Base-by-base conservation (phyloP, 148 eudicot genomes). In the Arctostaphylos glauca region DNA sequence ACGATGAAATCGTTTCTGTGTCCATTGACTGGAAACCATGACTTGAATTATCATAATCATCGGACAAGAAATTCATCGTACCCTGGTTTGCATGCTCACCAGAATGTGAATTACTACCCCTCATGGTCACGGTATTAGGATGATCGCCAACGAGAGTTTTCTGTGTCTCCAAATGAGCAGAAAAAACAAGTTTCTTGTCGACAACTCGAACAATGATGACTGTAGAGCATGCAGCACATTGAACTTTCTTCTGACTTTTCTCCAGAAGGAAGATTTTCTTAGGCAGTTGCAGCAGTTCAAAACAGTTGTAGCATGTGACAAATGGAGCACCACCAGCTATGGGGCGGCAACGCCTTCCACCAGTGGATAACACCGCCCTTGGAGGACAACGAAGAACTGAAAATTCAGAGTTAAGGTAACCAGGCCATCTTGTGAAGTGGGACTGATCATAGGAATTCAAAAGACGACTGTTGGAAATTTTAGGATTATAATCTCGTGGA, bases 251-350 rank as follows among this genome's bases (percentile, higher is more conserved):
- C 82, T 84, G 85, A 38, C 83, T 90, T 83, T 79, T 90, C 73
- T 88, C 87, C 73, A 49, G 9, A 13, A 52, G 56, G 58, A 89
- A 59, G 14, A 83, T 82, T 83, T 79, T 91, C 87, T 89, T 91
- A 15, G 99, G 96, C 56, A 94, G 74, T 86, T 92, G 86, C 38
- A 97, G 89, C 87, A 94, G 82, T 88, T 93, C 92, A 52, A 91
- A 90, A 90, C 99, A 97, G 56, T 91, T 92, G 79, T 84, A 83
- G 86, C 99, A 97, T 25, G 92, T 83, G 14, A 97, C 77, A 62
- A 97, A 92, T 8, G 99, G 99, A 52, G 99, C 91, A 56, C 96
- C 99, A 46, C 94, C 94, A 62, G 92, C 96, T 52, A 94, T 56
- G 13, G 99, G 95, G 70, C 56, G 88, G 85, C 89, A 91, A 56